A percentile compares a stretch with the other conserved stretches of the same genome.
phyloP scores from a whole-genome alignment of 2,329 filamentous ascomycete species.

The Botryotinia convoluta region DNA sequence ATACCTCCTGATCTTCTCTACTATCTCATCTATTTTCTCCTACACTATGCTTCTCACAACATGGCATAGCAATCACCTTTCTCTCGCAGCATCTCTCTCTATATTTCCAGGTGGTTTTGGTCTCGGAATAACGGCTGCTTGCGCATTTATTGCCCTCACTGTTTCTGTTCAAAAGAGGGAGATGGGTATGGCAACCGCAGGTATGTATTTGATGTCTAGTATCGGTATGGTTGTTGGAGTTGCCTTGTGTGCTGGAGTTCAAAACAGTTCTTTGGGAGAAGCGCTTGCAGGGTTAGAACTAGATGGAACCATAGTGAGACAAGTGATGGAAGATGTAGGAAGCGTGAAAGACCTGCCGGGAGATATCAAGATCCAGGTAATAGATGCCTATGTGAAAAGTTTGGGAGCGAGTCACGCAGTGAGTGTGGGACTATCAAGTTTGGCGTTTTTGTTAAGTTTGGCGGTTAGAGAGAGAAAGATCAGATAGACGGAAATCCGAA shows the following conservation, averaged over 20 bases:
- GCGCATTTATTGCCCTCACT: constrained; percentile 50
- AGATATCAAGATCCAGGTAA: constrained; percentile 24
- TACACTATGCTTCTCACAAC: constrained; percentile 53
- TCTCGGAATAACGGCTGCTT: constrained; percentile 46
- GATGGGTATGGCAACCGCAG: constrained; percentile 50
- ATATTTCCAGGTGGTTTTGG: constrained; percentile 57
- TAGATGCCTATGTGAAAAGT: constrained; percentile 31
- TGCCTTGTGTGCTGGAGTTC: constrained; percentile 19
- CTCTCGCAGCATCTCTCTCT: constrained; percentile 54
- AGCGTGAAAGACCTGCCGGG: constrained; percentile 24
- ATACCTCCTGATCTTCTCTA: constrained; percentile 49
- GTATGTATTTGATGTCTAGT: constrained; percentile 43
- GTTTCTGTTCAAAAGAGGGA: constrained; percentile 46
- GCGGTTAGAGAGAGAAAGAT: constrained; percentile 15
- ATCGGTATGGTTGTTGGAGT: constrained; percentile 31
- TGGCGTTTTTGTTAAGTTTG: constrained; percentile 20
- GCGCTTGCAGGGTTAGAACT: neutral
- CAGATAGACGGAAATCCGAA: neutral
- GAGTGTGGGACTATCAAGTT: constrained; percentile 21
- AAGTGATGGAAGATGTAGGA: constrained; percentile 28
- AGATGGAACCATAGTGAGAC: constrained; percentile 24
- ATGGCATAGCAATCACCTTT: constrained; percentile 58
- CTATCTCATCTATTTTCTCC: constrained; percentile 47
- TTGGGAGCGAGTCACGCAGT: constrained; percentile 30
- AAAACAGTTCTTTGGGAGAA: constrained; percentile 9